Evolutionary conservation across 768 basidiomycete genomes (phyloP), one percentile per base, ranked within the genome.

Genomic region (Termitomyces sp.): DNA sequence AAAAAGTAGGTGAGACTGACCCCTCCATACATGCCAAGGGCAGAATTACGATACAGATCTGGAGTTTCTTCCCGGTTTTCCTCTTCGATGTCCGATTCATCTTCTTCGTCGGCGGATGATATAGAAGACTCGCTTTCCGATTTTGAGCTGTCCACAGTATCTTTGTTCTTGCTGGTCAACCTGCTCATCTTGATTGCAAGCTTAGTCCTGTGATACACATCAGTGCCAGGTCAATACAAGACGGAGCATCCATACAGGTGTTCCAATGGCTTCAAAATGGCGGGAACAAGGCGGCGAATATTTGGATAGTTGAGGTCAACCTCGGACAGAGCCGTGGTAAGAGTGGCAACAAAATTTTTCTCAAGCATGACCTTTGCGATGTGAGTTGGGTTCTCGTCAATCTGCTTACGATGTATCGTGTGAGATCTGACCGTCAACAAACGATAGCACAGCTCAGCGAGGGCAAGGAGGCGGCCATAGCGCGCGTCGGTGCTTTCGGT

Each of bases 131-230:
- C 82, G 51, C 69, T 80, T 32, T 75, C 76, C 27, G 73, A 74
- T 62, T 81, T 72, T 48, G 71, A 69, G 23, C 80, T 79, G 27
- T 84, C 85, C 11, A 71, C 62, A 23, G 68, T 67, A 23, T 85
- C 87, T 65, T 89, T 90, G 42, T 64, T 72, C 71, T 86, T 90
- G 46, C 81, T 81, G 14, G 86, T 82, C 9, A 86, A 78, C 41
- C 88, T 84, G 48, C 93, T 96, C 92, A 98, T 95, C 73, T 96
- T 98, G 73, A 97, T 98, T n/a, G 96, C 95, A 53, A 95, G 81
- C 70, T 96, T 97, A 17, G 97, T 91, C 50, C 94, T 96, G 45
- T 25, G 29, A 21, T 2, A 54, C 3, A n/a, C 19, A 14, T 59
- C 19, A 54, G 56, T 59, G 60, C 45, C 47, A 53, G 14, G 56